Evolutionary conservation across 371 early-diverging fungal genomes (phyloP).

Genomic region (Furculomyces boomerangus): DNA sequence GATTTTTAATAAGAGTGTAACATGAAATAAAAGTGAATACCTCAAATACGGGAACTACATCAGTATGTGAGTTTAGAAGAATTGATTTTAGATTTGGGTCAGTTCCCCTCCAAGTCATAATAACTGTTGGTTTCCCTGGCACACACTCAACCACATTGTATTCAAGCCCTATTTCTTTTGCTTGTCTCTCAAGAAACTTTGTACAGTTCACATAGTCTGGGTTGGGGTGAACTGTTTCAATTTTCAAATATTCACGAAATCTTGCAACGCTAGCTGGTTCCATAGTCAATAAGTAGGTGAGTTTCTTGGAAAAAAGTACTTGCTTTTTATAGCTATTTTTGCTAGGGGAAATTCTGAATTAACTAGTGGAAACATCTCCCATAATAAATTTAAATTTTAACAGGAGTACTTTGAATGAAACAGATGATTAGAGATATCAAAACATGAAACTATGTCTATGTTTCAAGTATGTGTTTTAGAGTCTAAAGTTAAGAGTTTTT

Average conservation of each 20-base stretch:
- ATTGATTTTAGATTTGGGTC: slow-evolving; percentile 33
- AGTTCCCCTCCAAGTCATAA: slow-evolving; percentile 42
- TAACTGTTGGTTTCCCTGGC: slow-evolving; percentile 43
- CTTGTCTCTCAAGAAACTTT: slow-evolving; percentile 33
- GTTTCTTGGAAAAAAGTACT: too few relatives aligned
- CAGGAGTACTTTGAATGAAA: too few relatives aligned
- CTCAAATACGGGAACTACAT: slow-evolving; percentile 63
- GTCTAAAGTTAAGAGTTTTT: too few relatives aligned
- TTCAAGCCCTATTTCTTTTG: slow-evolving; percentile 38
- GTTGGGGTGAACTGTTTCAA: slow-evolving; percentile 57
- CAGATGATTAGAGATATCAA: too few relatives aligned
- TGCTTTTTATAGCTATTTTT: too few relatives aligned
- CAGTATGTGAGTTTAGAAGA: slow-evolving; percentile 63
- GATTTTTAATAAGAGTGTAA: neutral
- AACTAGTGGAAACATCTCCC: too few relatives aligned
- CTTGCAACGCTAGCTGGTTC: slow-evolving; percentile 28
- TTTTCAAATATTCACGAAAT: slow-evolving; percentile 54
- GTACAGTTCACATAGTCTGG: slow-evolving; percentile 47
- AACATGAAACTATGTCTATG: too few relatives aligned
- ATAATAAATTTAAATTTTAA: too few relatives aligned
- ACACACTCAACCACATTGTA: slow-evolving; percentile 29
- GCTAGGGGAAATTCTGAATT: too few relatives aligned
- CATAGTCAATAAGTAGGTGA: neutral
- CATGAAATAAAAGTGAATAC: slow-evolving; percentile 9
- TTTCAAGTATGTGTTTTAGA: too few relatives aligned